phyloP scores from a whole-genome alignment of 2,329 filamentous ascomycete genomes.

The Colletotrichum somersetense region DNA sequence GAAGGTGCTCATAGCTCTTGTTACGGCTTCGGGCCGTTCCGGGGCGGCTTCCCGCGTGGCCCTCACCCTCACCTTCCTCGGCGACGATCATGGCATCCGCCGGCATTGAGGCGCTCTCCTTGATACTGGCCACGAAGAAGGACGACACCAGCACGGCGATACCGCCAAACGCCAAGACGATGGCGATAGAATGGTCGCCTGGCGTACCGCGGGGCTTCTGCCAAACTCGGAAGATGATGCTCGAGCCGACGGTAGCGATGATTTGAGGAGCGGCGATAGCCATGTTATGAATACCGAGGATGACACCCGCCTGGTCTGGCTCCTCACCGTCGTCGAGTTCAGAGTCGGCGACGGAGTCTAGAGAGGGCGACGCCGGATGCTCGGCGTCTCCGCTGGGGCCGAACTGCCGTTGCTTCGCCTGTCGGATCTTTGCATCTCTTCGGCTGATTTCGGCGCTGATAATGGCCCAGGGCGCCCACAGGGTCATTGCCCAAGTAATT shows the following conservation, averaged over 20 bases:
- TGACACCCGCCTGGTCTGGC: slow-evolving; percentile 85
- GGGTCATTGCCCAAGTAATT: slow-evolving; percentile 90
- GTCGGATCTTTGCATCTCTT: slow-evolving; percentile 73
- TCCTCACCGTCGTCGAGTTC: slow-evolving; percentile 63
- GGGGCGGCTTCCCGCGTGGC: slow-evolving; percentile 45
- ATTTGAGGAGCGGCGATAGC: slow-evolving; percentile 93
- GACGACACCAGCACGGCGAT: slow-evolving; percentile 82
- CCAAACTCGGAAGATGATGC: slow-evolving; percentile 83
- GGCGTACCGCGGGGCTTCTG: slow-evolving; percentile 89
- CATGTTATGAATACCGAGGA: slow-evolving; percentile 96
- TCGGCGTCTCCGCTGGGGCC: slow-evolving; percentile 35
- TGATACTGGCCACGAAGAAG: slow-evolving; percentile 76
- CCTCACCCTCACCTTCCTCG: slow-evolving; percentile 56
- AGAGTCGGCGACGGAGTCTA: slow-evolving; percentile 28
- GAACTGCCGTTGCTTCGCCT: slow-evolving; percentile 49
- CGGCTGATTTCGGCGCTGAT: slow-evolving; percentile 93
- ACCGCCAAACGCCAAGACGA: slow-evolving; percentile 88
- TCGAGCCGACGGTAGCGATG: slow-evolving; percentile 86
- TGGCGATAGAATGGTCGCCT: slow-evolving; percentile 88
- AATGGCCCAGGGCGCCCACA: slow-evolving; percentile 96
- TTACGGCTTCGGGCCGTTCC: slow-evolving; percentile 52
- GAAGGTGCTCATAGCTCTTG: slow-evolving; percentile 57
- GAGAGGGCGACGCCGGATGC: slow-evolving; percentile 31
- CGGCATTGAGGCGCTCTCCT: slow-evolving; percentile 66
- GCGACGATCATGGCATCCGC: slow-evolving; percentile 55